Evolutionary conservation across 768 basidiomycete species (phyloP).

Genomic region (Tremella mesenterica): DNA sequence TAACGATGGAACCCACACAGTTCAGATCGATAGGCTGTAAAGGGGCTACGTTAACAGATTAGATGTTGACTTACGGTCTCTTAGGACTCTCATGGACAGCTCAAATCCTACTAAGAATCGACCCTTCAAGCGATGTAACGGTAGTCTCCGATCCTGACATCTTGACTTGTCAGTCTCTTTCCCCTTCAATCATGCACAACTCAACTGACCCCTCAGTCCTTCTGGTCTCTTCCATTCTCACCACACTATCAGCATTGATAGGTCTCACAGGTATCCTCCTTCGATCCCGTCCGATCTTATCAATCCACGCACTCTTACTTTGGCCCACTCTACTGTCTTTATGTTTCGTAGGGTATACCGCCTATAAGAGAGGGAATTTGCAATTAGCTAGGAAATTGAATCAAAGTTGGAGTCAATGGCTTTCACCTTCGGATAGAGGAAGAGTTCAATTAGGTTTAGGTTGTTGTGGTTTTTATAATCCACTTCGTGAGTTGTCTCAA

Average conservation of each 20-base stretch:
- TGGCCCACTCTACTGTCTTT: slow-evolving; percentile 58
- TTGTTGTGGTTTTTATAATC: slow-evolving; percentile 61
- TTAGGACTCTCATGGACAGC: slow-evolving; percentile 52
- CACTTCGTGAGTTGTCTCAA: slow-evolving; percentile 47
- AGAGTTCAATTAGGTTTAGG: slow-evolving; percentile 53
- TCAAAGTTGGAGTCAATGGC: slow-evolving; percentile 59
- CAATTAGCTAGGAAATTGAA: slow-evolving; percentile 61
- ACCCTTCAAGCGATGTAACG: slow-evolving; percentile 56
- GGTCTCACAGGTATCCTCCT: slow-evolving; percentile 58
- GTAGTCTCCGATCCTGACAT: slow-evolving; percentile 52
- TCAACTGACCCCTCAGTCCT: slow-evolving; percentile 45
- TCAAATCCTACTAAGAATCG: slow-evolving; percentile 54
- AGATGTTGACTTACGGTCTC: slow-evolving; percentile 52
- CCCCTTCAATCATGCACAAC: not conserved
- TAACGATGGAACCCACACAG: too few relatives aligned
- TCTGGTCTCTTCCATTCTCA: slow-evolving; percentile 54
- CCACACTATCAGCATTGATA: slow-evolving; percentile 55
- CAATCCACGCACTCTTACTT: slow-evolving; percentile 59
- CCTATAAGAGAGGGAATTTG: slow-evolving; percentile 56
- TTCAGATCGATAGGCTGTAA: not conserved
- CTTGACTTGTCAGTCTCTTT: slow-evolving; percentile 37
- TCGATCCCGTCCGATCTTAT: slow-evolving; percentile 60
- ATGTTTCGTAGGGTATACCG: slow-evolving; percentile 57
- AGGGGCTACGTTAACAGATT: not conserved
- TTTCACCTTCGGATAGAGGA: slow-evolving; percentile 52